A percentile compares a stretch with the other conserved stretches of the same genome.
Evolutionary conservation across 371 early-diverging fungal genomes (phyloP).

Genomic region (Conidiobolus incongruus): DNA sequence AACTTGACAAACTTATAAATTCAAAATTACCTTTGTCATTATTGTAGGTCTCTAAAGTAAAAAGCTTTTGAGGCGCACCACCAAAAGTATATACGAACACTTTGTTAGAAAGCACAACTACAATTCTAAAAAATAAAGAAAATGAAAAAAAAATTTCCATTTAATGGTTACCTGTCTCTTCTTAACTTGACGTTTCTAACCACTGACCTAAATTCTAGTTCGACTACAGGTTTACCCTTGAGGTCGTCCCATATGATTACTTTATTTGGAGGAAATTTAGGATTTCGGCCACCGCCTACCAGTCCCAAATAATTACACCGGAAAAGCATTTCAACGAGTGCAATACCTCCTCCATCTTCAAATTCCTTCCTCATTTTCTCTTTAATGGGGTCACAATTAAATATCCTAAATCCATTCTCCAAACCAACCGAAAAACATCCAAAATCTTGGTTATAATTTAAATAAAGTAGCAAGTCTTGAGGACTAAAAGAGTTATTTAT

Average conservation of each 20-base stretch:
- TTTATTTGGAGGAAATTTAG: conserved; percentile 69
- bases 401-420: conserved; percentile 72
- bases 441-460: conserved; percentile 52
- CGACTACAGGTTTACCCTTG: conserved; percentile 39
- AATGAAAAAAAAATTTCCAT: conserved; percentile 4
- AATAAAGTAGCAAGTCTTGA: conserved; percentile 17
- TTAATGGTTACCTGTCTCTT: conserved; percentile 38
- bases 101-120: conserved; percentile 53
- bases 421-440: conserved; percentile 88
- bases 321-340: conserved; percentile 87
- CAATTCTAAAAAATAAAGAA: conserved; percentile 21
- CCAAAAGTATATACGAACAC: conserved; percentile 63
- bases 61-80: conserved; percentile 37
- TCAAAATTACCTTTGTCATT: conserved; percentile 43
- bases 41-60: conserved; percentile 63
- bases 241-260: conserved; percentile 77
- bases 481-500: neutral
- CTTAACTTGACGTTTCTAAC: conserved; percentile 61
- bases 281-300: conserved; percentile 83
- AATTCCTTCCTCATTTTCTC: conserved; percentile 43
- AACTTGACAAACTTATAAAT: neutral
- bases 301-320: conserved; percentile 80
- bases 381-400: conserved; percentile 78
- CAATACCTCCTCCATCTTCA: conserved; percentile 75
- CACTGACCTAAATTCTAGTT: conserved; percentile 58